Evolutionary conservation across 176 grass and related monocot species (phyloP).

Genomic region (Phoenix roebelenii): DNA sequence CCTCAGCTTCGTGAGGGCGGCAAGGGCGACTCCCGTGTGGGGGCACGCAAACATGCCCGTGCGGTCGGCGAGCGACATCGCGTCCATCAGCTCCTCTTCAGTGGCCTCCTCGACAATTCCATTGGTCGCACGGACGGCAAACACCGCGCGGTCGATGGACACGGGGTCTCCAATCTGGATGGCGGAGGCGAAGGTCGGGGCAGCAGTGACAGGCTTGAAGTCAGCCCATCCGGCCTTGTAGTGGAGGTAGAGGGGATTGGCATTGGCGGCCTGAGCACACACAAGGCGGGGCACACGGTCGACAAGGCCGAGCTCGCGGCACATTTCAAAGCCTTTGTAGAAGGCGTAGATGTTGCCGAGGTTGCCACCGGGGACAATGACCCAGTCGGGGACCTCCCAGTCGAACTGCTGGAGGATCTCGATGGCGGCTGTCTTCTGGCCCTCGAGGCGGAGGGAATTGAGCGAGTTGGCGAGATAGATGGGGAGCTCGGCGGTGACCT

Average conservation of each 20-base stretch:
- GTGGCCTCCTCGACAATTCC: conserved; percentile 90
- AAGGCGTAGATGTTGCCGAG: conserved; percentile 95
- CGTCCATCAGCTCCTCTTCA: conserved; percentile 88
- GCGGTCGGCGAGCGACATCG: conserved; percentile 86
- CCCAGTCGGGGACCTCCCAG: conserved; percentile 93
- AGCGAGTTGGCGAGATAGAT: conserved; percentile 92
- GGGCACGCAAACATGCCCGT: conserved; percentile 97
- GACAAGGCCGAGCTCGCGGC: conserved; percentile 64
- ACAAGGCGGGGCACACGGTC: conserved; percentile 68
- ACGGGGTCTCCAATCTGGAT: conserved; percentile 95
- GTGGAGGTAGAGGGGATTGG: conserved; percentile 64
- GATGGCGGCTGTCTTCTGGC: conserved; percentile 85
- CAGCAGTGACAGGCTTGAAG: conserved; percentile 56
- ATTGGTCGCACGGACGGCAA: conserved; percentile 48
- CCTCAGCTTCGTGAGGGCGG: conserved; percentile 73
- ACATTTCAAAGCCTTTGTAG: conserved; percentile 98
- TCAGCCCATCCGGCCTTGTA: conserved; percentile 79
- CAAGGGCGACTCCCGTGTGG: conserved; percentile 76
- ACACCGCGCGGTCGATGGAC: conserved; percentile 57
- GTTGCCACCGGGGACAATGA: conserved; percentile 80
- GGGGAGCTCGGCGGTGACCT: conserved; percentile 77
- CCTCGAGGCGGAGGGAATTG: conserved; percentile 77
- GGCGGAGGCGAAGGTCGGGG: conserved; percentile 54
- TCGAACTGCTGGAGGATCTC: conserved; percentile 97
- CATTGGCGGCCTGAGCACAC: conserved; percentile 79